These are phyloP conservation scores for Arthrobotrys iridis DNA, from an alignment of 2,329 filamentous ascomycete species.

Conservation along the genomic window DNA sequence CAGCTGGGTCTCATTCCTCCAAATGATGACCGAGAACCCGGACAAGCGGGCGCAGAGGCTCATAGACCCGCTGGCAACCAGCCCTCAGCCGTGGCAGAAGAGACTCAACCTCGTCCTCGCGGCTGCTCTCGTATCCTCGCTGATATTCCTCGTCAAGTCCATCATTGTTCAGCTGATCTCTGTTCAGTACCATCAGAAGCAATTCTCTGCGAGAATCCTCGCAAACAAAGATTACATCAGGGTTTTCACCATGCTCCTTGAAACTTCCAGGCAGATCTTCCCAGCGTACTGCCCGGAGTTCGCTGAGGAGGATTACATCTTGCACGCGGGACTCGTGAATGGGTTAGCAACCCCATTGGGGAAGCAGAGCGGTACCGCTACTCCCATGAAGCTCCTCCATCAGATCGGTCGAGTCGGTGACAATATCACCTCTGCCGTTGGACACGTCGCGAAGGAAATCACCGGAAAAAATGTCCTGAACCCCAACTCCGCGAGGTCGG, in stretches of 20 bases:
- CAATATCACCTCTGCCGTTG: constrained; percentile 91
- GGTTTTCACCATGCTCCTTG: constrained; percentile 84
- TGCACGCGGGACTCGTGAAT: constrained; percentile 79
- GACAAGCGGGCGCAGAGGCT: constrained; percentile 48
- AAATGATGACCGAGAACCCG: constrained; percentile 58
- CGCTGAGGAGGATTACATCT: constrained; percentile 87
- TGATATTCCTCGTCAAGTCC: constrained; percentile 80
- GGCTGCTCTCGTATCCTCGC: constrained; percentile 73
- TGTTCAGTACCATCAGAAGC: constrained; percentile 84
- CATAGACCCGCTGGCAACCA: constrained; percentile 28
- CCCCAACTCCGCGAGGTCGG: constrained; percentile 85
- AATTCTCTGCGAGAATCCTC: constrained; percentile 83
- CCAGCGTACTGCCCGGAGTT: constrained; percentile 94
- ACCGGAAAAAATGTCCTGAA: constrained; percentile 94
- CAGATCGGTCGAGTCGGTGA: constrained; percentile 84
- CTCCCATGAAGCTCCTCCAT: constrained; percentile 79
- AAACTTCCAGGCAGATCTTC: constrained; percentile 87
- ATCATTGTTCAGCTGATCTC: constrained; percentile 82
- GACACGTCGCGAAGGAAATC: constrained; percentile 91
- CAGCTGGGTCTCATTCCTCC: constrained; percentile 70
- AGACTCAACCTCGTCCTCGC: constrained; percentile 72
- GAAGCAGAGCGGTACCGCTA: constrained; percentile 72
- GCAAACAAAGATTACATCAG: constrained; percentile 87
- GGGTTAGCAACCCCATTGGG: constrained; percentile 59
- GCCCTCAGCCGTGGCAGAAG: constrained; percentile 61